Conservation (phyloP, 2,329 filamentous ascomycete genomes). For the Xylariomycetidae sp. region DNA sequence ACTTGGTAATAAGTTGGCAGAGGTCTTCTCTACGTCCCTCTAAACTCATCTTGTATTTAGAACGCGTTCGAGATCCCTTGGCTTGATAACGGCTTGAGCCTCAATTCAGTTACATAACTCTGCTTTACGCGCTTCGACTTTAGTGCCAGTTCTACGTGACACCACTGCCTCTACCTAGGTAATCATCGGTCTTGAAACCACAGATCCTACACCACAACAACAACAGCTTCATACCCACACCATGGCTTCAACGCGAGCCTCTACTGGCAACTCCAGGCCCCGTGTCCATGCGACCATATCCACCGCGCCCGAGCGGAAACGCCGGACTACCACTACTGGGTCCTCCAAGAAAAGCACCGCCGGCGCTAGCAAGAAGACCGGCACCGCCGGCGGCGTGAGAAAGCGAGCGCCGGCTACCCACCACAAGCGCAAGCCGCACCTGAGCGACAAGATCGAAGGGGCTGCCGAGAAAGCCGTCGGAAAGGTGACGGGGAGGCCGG, state of each 20-base stretch:
- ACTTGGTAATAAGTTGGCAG: no score
- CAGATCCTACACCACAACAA: no score
- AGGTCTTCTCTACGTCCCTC: no score
- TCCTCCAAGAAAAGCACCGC: slow-evolving; percentile 5
- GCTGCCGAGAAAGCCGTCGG: slow-evolving; percentile 22
- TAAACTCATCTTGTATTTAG: no score
- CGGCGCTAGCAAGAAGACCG: slow-evolving; percentile 10
- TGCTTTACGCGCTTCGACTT: no score
- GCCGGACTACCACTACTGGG: slow-evolving; percentile 4
- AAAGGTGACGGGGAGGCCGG: slow-evolving; percentile 17
- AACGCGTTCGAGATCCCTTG: no score
- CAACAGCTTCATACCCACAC: no score
- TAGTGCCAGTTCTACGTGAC: no score
- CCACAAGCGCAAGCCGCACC: slow-evolving; percentile 24
- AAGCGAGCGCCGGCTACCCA: slow-evolving; percentile 18
- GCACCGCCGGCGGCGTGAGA: slow-evolving; percentile 12
- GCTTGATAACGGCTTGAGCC: no score
- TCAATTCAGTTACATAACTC: no score
- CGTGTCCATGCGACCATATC: slow-evolving; percentile 19
- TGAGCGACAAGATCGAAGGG: slow-evolving; percentile 22
- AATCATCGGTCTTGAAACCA: no score
- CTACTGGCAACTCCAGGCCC: slow-evolving; percentile 21
- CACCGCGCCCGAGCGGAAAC: slow-evolving; percentile 23
- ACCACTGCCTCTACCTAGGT: no score
- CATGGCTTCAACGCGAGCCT: slow-evolving; percentile 21